A percentile compares a stretch with the other conserved stretches of the same genome.
These are phyloP conservation scores for Raphidocelis subcapitata DNA, from an alignment of 139 green algal species.

Conservation along the genomic window DNA sequence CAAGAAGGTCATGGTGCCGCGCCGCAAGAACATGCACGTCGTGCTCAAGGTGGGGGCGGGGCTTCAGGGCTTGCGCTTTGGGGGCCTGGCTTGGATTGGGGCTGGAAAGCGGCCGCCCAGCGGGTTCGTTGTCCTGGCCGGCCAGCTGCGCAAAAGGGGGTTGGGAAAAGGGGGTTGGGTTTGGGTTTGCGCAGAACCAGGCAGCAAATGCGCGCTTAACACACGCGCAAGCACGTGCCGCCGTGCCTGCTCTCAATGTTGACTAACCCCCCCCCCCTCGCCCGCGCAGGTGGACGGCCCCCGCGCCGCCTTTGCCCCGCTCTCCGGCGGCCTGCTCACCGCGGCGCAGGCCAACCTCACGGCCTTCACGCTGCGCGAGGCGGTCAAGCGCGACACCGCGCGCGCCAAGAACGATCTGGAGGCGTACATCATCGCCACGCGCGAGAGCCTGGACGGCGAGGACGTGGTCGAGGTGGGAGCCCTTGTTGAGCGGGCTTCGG, in stretches of 20 bases:
- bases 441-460: slow-evolving; percentile 58
- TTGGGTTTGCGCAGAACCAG: too few species aligned
- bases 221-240: too few species aligned
- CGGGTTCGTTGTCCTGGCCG: too few species aligned
- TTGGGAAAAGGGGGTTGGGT: too few species aligned
- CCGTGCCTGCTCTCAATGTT: too few species aligned
- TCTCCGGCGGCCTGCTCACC: slow-evolving; percentile 5
- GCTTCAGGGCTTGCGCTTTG: too few species aligned
- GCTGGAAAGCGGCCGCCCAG: too few species aligned
- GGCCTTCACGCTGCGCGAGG: slow-evolving; percentile 45
- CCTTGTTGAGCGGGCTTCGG: too few species aligned
- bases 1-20: slow-evolving; percentile 45
- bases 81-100: too few species aligned
- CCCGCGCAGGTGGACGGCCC: background rate
- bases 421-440: slow-evolving; percentile 84
- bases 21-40: slow-evolving; percentile 17
- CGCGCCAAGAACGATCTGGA: slow-evolving; percentile 89
- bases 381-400: slow-evolving; percentile 55
- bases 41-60: slow-evolving; percentile 30
- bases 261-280: too few species aligned
- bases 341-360: background rate
- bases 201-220: too few species aligned
- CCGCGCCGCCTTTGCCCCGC: background rate
- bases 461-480: slow-evolving; percentile 45
- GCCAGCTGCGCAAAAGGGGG: too few species aligned